These are phyloP conservation scores for Aureobasidium sp. DNA, from an alignment of 2,329 filamentous ascomycete species.

Conservation along the genomic window DNA sequence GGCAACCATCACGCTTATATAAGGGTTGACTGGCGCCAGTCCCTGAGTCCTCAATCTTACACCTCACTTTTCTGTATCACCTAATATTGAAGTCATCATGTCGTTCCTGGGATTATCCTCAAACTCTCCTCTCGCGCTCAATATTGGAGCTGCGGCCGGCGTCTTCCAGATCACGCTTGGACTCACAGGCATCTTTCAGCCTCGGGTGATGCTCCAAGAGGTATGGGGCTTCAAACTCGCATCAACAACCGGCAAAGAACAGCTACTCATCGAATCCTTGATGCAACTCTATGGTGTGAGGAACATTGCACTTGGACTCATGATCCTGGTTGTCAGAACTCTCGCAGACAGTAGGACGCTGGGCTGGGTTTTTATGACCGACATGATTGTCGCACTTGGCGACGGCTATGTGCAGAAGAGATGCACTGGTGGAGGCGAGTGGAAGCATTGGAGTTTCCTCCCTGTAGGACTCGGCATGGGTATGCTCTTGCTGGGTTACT, in stretches of 20 bases:
- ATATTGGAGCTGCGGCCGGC: not conserved
- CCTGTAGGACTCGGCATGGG: not conserved
- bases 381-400: not conserved
- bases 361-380: not conserved
- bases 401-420: not conserved
- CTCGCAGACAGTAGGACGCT: not conserved
- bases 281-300: not conserved
- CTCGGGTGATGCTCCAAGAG: not conserved
- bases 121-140: not conserved
- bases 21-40: not conserved
- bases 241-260: not conserved
- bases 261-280: not conserved
- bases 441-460: not conserved
- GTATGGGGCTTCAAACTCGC: not conserved
- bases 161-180: conserved; percentile 3
- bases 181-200: not conserved
- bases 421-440: not conserved
- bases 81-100: not conserved
- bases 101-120: not conserved
- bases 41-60: not conserved
- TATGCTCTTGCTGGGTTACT: not conserved
- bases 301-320: not conserved
- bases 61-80: not conserved
- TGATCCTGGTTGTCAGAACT: not conserved
- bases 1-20: not conserved